Base-by-base conservation (phyloP, 75 land plant genomes). In the Sequoia sempervirens region DNA sequence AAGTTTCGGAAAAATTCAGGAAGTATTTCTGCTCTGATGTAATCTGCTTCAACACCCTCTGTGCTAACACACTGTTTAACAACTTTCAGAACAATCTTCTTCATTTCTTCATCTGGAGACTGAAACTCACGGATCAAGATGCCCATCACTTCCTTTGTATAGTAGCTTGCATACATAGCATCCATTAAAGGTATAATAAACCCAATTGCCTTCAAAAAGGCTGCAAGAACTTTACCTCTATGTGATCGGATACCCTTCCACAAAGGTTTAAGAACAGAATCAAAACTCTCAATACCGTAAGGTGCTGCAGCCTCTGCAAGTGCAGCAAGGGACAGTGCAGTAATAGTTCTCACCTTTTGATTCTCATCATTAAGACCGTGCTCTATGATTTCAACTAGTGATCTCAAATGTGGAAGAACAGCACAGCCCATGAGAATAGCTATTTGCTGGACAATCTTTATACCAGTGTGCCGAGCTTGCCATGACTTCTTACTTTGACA, bases 21-120 rank as follows among this genome's bases (percentile, higher is more conserved):
- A 36, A 97, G 91, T 66, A 97, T 97, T 46, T 95, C 97, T 78
- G 85, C 84, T 12, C 94, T 79, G 46, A 97, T 97, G 81, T 97
- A 97, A 43, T 93, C 96, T 34, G 99, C 92, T 72, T 97, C 99
- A n/a, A 97, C 99, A 50, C 99, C 99, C 83, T 97, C 99, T 28
- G 99, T 97, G 38, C 99, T 97, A n/a, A 97, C 99, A 90, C 99
- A 97, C 85, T 97, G 99, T 85, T 97, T 97, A 32, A 97, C 99
- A 73, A 97, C 99, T 85, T 97, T 97, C 75, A 97, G 75, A 52
- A 97, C 99, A 83, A 97, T 97, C 84, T 97, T 97, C 89, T 97
- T 97, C 99, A 97, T 97, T 91, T 97, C 99, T 79, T 97, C 99
- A 87, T 97, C 99, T 46, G 99, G 99, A 8, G 99, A 97, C 84